Percentiles rank a stretch among this genome's conserved stretches.
These are phyloP conservation scores for Aureobasidium sp. DNA, from an alignment of 2,329 filamentous ascomycete species.

Conservation along the genomic window DNA sequence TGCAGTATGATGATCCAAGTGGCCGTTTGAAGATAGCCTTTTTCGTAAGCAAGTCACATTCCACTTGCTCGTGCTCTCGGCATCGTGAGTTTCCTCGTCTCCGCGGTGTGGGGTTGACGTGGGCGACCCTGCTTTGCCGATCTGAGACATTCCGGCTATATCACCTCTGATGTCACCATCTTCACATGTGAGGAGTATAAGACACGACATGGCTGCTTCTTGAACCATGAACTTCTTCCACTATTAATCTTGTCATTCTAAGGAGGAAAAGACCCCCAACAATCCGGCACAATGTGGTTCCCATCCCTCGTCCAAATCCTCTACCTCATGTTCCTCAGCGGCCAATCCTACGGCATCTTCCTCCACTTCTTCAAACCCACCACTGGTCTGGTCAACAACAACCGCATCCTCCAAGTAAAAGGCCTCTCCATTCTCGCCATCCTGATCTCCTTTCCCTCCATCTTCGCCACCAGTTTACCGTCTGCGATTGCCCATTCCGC, in stretches of 20 bases:
- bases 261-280: not conserved
- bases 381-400: not conserved
- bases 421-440: not conserved
- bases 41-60: not conserved
- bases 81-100: not conserved
- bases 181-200: not conserved
- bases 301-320: slow-evolving; percentile 4
- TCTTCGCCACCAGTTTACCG: slow-evolving; percentile 1
- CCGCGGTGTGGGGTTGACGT: not conserved
- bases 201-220: not conserved
- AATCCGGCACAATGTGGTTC: not conserved
- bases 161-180: not conserved
- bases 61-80: not conserved
- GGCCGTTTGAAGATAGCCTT: not conserved
- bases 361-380: slow-evolving; percentile 6
- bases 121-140: not conserved
- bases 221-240: not conserved
- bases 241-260: not conserved
- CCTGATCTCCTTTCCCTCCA: not conserved
- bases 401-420: not conserved
- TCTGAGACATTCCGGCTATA: not conserved
- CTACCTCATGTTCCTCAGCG: slow-evolving; percentile 7
- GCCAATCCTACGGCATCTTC: slow-evolving; percentile 4
- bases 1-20: not conserved
- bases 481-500: not conserved